Conservation (phyloP, 2,329 filamentous ascomycete species). For the Colletotrichum liaoningense region DNA sequence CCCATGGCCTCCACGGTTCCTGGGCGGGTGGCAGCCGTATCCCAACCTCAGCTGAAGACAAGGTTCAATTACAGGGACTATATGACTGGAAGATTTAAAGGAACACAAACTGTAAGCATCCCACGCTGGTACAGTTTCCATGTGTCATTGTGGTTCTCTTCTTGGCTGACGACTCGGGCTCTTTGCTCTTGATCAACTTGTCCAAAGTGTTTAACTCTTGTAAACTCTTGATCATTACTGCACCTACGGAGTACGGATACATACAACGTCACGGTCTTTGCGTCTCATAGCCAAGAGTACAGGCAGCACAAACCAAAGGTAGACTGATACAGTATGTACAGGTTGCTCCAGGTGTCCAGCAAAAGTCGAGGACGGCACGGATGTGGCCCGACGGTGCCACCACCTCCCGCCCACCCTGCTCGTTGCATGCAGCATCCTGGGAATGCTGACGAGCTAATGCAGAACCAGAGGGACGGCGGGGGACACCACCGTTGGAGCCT, state of each 20-base stretch:
- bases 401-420: not conserved
- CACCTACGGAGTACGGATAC: too few species aligned
- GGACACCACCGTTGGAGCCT: not conserved
- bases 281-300: not conserved
- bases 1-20: not conserved
- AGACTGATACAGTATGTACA: too few species aligned
- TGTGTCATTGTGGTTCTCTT: not conserved
- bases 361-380: not conserved
- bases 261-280: not conserved
- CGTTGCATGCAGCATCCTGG: conserved; percentile 16
- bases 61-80: not conserved
- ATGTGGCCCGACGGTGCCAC: not conserved
- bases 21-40: not conserved
- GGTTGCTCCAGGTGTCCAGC: not conserved
- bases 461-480: not conserved
- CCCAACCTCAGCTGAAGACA: not conserved
- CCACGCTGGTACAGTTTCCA: not conserved
- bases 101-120: not conserved
- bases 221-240: too few species aligned
- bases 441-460: not conserved
- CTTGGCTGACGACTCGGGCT: not conserved
- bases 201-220: not conserved
- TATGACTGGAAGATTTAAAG: not conserved
- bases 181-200: not conserved
- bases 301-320: not conserved